Conservation (phyloP, 495 filamentous ascomycete genomes). For the Cercophora scortea region DNA sequence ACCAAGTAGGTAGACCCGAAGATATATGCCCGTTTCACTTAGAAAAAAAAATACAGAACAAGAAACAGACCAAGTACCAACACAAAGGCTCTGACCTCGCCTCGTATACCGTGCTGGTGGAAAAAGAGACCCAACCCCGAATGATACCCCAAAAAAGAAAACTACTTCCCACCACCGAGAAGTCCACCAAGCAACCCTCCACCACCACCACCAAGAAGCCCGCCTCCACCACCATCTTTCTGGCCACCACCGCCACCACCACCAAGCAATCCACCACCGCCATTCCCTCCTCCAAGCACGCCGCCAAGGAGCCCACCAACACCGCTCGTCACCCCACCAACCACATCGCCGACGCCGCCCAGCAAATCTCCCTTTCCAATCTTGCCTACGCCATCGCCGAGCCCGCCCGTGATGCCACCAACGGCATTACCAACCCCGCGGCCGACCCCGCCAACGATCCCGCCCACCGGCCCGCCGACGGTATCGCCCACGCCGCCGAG, state of each 20-base stretch:
- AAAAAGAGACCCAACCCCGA: too few species aligned
- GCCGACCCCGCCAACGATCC: slow-evolving; percentile 15
- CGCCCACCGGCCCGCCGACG: slow-evolving; percentile 16
- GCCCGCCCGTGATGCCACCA: slow-evolving; percentile 12
- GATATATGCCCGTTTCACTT: too few species aligned
- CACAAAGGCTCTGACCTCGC: too few species aligned
- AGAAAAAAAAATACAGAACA: too few species aligned
- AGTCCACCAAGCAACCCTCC: slow-evolving; percentile 13
- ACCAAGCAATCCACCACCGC: slow-evolving; percentile 15
- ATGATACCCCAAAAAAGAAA: too few species aligned
- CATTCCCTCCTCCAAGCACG: slow-evolving; percentile 11
- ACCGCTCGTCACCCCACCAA: slow-evolving; percentile 15
- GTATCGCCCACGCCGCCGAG: slow-evolving; percentile 18
- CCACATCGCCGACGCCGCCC: slow-evolving; percentile 13
- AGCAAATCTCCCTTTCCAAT: slow-evolving; percentile 17
- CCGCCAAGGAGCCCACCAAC: slow-evolving; percentile 16
- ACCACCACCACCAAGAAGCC: slow-evolving; percentile 12
- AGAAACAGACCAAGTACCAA: too few species aligned
- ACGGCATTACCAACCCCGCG: slow-evolving; percentile 15
- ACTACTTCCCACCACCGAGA: slow-evolving; percentile 7
- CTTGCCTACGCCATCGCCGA: slow-evolving; percentile 18
- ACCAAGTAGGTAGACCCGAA: too few species aligned
- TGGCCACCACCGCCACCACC: slow-evolving; percentile 11
- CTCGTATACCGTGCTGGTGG: too few species aligned
- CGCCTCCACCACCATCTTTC: slow-evolving; percentile 12